Base-by-base conservation (phyloP, 2,329 filamentous ascomycete genomes). In the Alternaria sp. region DNA sequence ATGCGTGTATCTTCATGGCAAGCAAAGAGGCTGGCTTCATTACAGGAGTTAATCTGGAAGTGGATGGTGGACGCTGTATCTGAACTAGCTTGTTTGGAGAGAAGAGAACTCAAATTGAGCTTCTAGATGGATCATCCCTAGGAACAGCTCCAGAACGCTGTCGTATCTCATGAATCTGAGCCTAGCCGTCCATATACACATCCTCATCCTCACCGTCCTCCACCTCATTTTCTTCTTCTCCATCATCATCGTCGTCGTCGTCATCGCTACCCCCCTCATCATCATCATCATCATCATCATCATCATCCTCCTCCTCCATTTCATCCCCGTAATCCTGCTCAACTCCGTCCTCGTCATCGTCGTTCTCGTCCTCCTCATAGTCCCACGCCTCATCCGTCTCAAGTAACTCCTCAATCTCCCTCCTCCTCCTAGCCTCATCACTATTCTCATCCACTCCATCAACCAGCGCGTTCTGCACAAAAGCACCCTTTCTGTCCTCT, bases 1-100 rank as follows among this genome's bases (percentile, higher is more conserved):
- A 87, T 72, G 82, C 86, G 1, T 86, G 83, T 6, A 70, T 86
- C 12, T 90, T 88, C 67, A 78, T 90, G 58, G 87, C 83, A 4
- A 88, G 86, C 36, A 83, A 86, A 49, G 86, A 88, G 64, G 85
- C 87, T 3, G 82, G 79, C 36, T 90, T 90, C 71, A 84, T 90
- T 5, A 90, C 87, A 1, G 88, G 88, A 2, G 74, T 86, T 5
- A 81, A 81, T 54, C 57, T 81, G 21, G 77, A 80, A 36, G 79
- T 81, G 3, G 79, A 81, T 68, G 79, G 79, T 45, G 79, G 79
- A 7, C 68, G 77, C 30, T 77, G 78, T 63, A 79, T 81, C 46
- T 80, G 68, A 40, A 28, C 21, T 25, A 40, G 40, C 15, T 15
- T 54, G 1, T 3, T n/a, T 54, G 26, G 11, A 19, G 36, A 44